phyloP scores from a whole-genome alignment of 495 filamentous ascomycete genomes.

The Lepidopterella palustris region DNA sequence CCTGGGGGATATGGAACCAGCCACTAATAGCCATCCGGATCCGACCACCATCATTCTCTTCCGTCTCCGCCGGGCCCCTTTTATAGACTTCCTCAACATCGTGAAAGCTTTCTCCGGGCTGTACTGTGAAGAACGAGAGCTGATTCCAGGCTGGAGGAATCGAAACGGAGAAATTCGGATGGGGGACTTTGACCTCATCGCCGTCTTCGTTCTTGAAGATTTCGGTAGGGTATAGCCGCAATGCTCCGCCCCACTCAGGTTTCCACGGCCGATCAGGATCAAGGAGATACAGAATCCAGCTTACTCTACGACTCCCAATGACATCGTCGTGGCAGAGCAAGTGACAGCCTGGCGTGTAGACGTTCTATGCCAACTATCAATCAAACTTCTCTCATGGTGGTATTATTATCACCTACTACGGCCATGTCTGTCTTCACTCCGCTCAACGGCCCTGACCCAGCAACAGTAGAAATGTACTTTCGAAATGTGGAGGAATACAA shows the following conservation, averaged over 20 bases:
- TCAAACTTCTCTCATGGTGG: neutral
- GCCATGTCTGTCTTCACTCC: conserved; percentile 98
- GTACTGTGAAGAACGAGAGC: conserved; percentile 94
- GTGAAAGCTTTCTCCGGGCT: conserved; percentile 95
- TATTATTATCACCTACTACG: conserved; percentile 43
- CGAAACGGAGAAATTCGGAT: conserved; percentile 62
- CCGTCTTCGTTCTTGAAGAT: conserved; percentile 57
- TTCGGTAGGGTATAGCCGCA: conserved; percentile 78
- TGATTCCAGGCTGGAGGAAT: conserved; percentile 97
- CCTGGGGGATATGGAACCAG: conserved; percentile 98
- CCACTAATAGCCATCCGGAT: conserved; percentile 96
- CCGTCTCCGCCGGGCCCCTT: conserved; percentile 52
- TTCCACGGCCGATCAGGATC: conserved; percentile 91
- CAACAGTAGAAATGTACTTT: conserved; percentile 76
- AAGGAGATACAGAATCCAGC: conserved; percentile 94
- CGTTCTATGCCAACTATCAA: conserved; percentile 47
- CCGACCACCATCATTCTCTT: conserved; percentile 56
- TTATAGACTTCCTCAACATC: conserved; percentile 98
- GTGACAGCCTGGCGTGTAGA: conserved; percentile 94
- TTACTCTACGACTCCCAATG: conserved; percentile 85
- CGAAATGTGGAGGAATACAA: conserved; percentile 88
- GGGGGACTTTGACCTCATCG: conserved; percentile 65
- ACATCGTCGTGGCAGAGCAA: conserved; percentile 97
- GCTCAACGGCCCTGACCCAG: conserved; percentile 76
- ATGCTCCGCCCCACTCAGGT: conserved; percentile 85